A percentile compares a stretch with the other conserved stretches of the same genome.
phyloP scores from a whole-genome alignment of 139 green algal species.

The Nannochloris sp. region DNA sequence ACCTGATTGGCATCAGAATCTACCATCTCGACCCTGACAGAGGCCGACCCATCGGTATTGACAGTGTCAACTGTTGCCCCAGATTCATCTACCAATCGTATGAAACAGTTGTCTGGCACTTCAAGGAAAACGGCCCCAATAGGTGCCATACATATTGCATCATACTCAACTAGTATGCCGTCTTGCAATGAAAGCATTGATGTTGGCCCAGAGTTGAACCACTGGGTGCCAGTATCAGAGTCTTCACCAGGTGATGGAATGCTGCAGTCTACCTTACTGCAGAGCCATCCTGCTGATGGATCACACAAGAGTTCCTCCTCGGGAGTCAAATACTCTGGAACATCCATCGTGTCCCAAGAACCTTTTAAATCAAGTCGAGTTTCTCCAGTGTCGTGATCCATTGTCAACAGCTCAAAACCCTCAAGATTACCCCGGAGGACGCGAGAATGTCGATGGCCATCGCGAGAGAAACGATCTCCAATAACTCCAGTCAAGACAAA shows the following conservation, averaged over 20 bases:
- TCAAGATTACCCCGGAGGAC: conserved; percentile 27
- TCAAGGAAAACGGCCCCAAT: conserved; percentile 45
- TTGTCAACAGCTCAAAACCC: conserved; percentile 54
- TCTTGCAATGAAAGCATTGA: conserved; percentile 50
- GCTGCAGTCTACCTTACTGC: conserved; percentile 35
- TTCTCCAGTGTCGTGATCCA: conserved; percentile 54
- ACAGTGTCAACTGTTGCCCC: conserved; percentile 6
- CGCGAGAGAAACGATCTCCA: conserved; percentile 55
- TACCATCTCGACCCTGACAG: conserved; percentile 33
- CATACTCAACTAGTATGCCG: conserved; percentile 39
- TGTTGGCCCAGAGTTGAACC: conserved; percentile 35
- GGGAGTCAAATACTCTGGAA: conserved; percentile 33
- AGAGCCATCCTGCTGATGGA: conserved; percentile 47
- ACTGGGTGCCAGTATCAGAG: conserved; percentile 8
- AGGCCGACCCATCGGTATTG: conserved; percentile 29
- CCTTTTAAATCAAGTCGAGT: conserved; percentile 49
- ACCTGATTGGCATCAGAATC: conserved; percentile 4
- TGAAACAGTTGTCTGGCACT: conserved; percentile 20
- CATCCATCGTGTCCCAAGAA: conserved; percentile 19
- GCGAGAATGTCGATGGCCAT: conserved; percentile 43
- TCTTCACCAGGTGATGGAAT: neutral
- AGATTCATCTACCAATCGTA: conserved; percentile 25
- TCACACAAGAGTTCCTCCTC: conserved; percentile 61
- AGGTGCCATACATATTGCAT: conserved; percentile 33
- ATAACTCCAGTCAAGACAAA: conserved; percentile 81